Evolutionary conservation across 345 rosid genomes (phyloP).

Genomic region (Gossypioides kirkii): DNA sequence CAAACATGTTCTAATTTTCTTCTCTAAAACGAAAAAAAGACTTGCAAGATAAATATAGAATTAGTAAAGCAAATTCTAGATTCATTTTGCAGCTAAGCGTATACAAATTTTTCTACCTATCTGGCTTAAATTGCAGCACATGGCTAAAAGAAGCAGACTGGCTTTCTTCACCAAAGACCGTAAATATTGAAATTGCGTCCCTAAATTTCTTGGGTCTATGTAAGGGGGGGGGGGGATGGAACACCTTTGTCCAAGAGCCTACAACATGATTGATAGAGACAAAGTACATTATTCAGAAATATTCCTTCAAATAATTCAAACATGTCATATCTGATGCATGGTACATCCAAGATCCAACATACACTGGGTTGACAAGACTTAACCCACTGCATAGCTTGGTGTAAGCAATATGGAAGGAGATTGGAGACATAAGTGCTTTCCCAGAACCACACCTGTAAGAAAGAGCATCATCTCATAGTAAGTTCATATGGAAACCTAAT

Average conservation of each 20-base stretch:
- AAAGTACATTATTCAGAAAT: conserved; percentile 35
- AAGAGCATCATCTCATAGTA: neutral
- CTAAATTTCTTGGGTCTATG: conserved; percentile 27
- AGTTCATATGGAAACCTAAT: neutral
- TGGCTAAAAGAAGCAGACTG: conserved; percentile 14
- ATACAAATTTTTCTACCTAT: neutral
- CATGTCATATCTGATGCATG: conserved; percentile 16
- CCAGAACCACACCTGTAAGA: neutral
- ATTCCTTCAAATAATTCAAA: conserved; percentile 38
- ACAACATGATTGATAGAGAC: conserved; percentile 30
- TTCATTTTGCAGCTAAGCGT: neutral
- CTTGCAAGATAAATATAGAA: neutral
- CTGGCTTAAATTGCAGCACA: conserved; percentile 9
- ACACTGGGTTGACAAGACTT: conserved; percentile 18
- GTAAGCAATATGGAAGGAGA: neutral
- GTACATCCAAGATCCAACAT: conserved; percentile 12
- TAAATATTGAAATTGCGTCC: conserved; percentile 15
- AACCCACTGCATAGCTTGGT: conserved; percentile 2
- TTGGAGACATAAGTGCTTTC: neutral
- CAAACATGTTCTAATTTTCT: neutral
- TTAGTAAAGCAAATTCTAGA: neutral
- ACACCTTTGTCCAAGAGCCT: conserved; percentile 30
- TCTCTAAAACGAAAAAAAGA: neutral
- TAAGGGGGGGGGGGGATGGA: neutral
- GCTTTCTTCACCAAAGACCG: conserved; percentile 11